phyloP scores from a whole-genome alignment of 495 filamentous ascomycete species.

The Aspergillus wentii region DNA sequence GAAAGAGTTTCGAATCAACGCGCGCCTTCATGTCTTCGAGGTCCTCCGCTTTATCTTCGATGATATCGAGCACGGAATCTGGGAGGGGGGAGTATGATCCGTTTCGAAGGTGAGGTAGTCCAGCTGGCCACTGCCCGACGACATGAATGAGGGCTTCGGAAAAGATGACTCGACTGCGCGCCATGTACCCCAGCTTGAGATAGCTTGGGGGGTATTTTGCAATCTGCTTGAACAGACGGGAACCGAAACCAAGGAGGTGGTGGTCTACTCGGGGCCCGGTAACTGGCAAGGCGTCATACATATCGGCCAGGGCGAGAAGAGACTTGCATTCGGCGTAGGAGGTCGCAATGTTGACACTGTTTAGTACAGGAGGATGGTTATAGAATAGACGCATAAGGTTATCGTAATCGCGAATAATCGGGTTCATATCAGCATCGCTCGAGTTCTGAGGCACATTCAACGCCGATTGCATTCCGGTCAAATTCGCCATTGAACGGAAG shows the following conservation, averaged over 20 bases:
- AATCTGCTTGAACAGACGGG: slow-evolving; percentile 85
- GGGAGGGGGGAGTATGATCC: slow-evolving; percentile 54
- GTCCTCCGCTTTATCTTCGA: slow-evolving; percentile 87
- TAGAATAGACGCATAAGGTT: slow-evolving; percentile 92
- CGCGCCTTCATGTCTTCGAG: slow-evolving; percentile 63
- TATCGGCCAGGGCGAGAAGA: slow-evolving; percentile 76
- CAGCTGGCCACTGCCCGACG: slow-evolving; percentile 84
- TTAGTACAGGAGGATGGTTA: slow-evolving; percentile 76
- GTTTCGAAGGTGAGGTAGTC: slow-evolving; percentile 67
- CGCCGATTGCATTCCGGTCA: slow-evolving; percentile 54
- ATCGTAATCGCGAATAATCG: slow-evolving; percentile 79
- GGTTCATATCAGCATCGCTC: slow-evolving; percentile 53
- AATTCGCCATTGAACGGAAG: slow-evolving; percentile 82
- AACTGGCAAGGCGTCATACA: slow-evolving; percentile 85
- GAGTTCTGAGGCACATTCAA: slow-evolving; percentile 32
- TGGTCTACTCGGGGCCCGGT: slow-evolving; percentile 90
- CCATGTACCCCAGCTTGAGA: slow-evolving; percentile 81
- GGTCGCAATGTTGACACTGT: slow-evolving; percentile 79
- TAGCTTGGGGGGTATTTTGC: slow-evolving; percentile 91
- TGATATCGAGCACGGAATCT: slow-evolving; percentile 71
- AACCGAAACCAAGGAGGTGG: slow-evolving; percentile 85
- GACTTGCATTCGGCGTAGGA: slow-evolving; percentile 90
- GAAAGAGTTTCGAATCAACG: slow-evolving; percentile 73
- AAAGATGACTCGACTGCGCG: slow-evolving; percentile 81
- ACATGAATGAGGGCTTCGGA: slow-evolving; percentile 87